These are phyloP conservation scores for Trametes sp. DNA, from an alignment of 1,284 basidiomycete species.

Conservation along the genomic window DNA sequence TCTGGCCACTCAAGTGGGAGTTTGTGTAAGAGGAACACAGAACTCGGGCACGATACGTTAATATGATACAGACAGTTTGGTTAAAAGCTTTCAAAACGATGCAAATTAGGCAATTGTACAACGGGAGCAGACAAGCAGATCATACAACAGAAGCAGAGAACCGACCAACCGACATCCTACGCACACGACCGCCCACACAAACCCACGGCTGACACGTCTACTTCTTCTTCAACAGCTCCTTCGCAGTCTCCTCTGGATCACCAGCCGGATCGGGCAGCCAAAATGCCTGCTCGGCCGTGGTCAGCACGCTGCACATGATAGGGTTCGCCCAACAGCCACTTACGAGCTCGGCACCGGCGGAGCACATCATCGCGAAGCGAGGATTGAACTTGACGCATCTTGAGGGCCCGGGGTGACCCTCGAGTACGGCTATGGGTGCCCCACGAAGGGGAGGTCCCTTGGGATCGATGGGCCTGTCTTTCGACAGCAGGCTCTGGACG, in stretches of 20 bases:
- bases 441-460: conserved; percentile 60
- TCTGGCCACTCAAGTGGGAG: no score
- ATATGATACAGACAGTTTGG: no score
- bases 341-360: conserved; percentile 87
- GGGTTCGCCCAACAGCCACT: conserved; percentile 42
- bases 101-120: conserved; percentile 3
- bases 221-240: conserved; percentile 54
- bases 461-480: conserved; percentile 59
- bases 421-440: conserved; percentile 64
- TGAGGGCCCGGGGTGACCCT: conserved; percentile 83
- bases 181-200: conserved; percentile 17
- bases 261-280: conserved; percentile 78
- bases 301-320: neutral
- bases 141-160: conserved; percentile 16
- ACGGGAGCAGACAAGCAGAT: conserved; percentile 1
- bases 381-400: conserved; percentile 91
- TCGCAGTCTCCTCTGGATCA: conserved; percentile 58
- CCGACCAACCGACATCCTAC: neutral
- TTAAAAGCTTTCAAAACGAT: no score
- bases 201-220: conserved; percentile 2
- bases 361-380: conserved; percentile 86
- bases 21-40: no score
- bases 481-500: conserved; percentile 62
- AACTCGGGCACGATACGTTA: no score
- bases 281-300: conserved; percentile 63